Percentiles rank a stretch among this genome's conserved stretches.
These are phyloP conservation scores for Amanita exitialis DNA, from an alignment of 768 basidiomycete species.

Conservation along the genomic window DNA sequence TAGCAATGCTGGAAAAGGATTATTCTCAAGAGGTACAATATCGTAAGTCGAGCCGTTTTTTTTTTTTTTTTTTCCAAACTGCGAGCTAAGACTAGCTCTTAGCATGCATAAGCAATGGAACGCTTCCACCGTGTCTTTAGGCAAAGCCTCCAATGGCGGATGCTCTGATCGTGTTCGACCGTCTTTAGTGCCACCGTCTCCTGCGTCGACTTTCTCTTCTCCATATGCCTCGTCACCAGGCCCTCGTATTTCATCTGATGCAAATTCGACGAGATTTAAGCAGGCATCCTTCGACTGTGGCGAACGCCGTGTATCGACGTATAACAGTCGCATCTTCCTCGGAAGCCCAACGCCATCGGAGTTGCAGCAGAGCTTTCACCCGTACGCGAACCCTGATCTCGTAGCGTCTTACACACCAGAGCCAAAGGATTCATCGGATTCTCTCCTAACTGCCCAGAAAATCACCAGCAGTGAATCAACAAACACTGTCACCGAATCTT, in stretches of 20 bases:
- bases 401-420: slow-evolving; percentile 29
- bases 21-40: slow-evolving; percentile 41
- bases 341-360: slow-evolving; percentile 14
- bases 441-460: slow-evolving; percentile 14
- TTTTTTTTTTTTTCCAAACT: slow-evolving; percentile 4
- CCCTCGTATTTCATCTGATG: neutral
- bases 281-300: neutral
- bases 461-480: slow-evolving; percentile 40
- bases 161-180: slow-evolving; percentile 30
- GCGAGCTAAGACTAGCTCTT: neutral
- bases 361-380: slow-evolving; percentile 42
- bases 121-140: slow-evolving; percentile 44
- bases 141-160: slow-evolving; percentile 20
- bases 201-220: slow-evolving; percentile 9
- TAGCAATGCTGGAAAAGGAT: slow-evolving; percentile 18
- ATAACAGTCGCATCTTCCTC: slow-evolving; percentile 10
- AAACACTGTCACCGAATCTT: slow-evolving; percentile 39
- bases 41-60: slow-evolving; percentile 36
- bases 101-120: slow-evolving; percentile 57
- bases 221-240: neutral
- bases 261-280: neutral
- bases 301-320: neutral
- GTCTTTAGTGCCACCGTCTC: slow-evolving; percentile 27
- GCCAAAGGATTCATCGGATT: slow-evolving; percentile 18
- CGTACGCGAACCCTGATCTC: slow-evolving; percentile 75